Evolutionary conservation across 495 filamentous ascomycete species (phyloP).

Genomic region (Hypoxylon fuscum): DNA sequence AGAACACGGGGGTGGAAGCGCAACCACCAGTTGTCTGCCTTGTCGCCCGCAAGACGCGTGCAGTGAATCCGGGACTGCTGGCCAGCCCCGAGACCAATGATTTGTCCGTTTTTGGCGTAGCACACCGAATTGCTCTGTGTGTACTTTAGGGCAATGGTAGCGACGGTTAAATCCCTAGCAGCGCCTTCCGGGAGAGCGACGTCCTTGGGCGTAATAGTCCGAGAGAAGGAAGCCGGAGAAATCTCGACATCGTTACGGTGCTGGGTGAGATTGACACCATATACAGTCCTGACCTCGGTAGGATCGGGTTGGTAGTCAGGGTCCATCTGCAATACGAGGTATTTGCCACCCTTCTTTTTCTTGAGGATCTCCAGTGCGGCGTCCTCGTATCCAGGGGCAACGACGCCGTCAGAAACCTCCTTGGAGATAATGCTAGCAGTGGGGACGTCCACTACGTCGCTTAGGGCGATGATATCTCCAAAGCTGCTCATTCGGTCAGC

Average conservation of each 20-base stretch:
- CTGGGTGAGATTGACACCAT: conserved; percentile 85
- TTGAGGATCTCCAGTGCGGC: conserved; percentile 89
- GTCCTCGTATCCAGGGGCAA: conserved; percentile 84
- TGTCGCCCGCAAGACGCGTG: conserved; percentile 97
- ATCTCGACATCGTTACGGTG: conserved; percentile 91
- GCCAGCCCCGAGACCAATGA: conserved; percentile 93
- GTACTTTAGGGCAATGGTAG: conserved; percentile 96
- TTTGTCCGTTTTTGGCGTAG: conserved; percentile 93
- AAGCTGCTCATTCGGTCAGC: conserved; percentile 98
- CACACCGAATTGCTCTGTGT: conserved; percentile 99
- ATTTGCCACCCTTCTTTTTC: conserved; percentile 98
- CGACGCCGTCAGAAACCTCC: conserved; percentile 96
- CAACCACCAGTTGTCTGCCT: conserved; percentile 99
- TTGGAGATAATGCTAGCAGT: conserved; percentile 97
- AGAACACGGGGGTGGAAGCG: conserved; percentile 91
- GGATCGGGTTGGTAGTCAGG: conserved; percentile 78
- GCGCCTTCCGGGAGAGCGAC: conserved; percentile 79
- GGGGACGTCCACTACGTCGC: conserved; percentile 84
- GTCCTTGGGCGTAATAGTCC: conserved; percentile 84
- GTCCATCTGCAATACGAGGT: conserved; percentile 95
- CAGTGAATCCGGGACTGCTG: conserved; percentile 99
- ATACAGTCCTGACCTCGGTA: conserved; percentile 84
- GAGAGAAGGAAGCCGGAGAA: conserved; percentile 82
- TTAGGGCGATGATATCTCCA: conserved; percentile 94
- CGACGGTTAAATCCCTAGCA: conserved; percentile 88